Conservation (phyloP, 176 grass and related monocot genomes). For the Themeda triandra region DNA sequence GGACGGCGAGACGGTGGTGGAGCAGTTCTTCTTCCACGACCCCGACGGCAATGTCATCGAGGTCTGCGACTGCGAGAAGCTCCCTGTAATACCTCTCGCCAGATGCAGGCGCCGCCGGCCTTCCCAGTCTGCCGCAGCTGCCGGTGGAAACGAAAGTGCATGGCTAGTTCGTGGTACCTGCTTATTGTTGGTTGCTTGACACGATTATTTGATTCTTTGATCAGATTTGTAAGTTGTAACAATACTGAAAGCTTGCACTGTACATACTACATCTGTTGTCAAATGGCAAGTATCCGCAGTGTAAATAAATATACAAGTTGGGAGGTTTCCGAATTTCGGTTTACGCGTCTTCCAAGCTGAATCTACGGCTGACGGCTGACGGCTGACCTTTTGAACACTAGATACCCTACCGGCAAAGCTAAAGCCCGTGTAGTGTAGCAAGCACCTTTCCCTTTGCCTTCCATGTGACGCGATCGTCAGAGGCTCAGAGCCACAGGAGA, state of each 20-base stretch:
- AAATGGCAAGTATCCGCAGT: neutral
- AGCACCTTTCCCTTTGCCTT: constrained; percentile 5
- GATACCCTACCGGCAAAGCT: neutral
- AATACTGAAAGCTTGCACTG: neutral
- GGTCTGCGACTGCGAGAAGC: constrained; percentile 75
- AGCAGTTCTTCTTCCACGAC: constrained; percentile 87
- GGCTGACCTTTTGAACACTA: neutral
- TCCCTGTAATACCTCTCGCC: constrained; percentile 43
- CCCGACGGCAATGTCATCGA: constrained; percentile 79
- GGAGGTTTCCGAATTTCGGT: too few species aligned
- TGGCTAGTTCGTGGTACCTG: neutral
- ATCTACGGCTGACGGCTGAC: neutral
- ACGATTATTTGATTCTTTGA: constrained; percentile 1
- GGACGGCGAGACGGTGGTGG: constrained; percentile 53
- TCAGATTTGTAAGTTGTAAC: neutral
- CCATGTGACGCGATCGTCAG: constrained; percentile 1
- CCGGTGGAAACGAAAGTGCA: neutral
- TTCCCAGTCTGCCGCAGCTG: neutral
- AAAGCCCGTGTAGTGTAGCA: neutral
- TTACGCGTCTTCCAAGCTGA: neutral
- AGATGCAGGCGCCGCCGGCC: neutral
- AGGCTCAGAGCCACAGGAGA: too few species aligned
- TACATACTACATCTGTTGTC: neutral
- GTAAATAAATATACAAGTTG: neutral
- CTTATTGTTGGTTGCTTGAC: neutral